phyloP scores from a whole-genome alignment of 768 basidiomycete species.

The Podaxis sp. region DNA sequence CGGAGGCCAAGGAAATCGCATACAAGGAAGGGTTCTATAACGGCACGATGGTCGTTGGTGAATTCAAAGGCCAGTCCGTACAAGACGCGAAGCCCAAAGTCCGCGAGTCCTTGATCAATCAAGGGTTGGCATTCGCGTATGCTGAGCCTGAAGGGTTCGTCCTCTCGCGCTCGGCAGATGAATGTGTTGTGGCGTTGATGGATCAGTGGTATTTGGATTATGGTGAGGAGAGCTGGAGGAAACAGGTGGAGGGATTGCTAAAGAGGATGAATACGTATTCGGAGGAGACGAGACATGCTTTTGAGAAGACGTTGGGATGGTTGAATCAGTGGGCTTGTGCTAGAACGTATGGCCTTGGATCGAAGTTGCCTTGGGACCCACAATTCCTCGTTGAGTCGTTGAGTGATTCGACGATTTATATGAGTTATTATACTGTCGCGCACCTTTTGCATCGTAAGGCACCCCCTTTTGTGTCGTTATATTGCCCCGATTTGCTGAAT shows the following conservation, averaged over 20 bases:
- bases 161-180: constrained; percentile 89
- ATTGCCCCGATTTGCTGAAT: not conserved
- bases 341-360: constrained; percentile 94
- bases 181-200: constrained; percentile 96
- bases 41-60: constrained; percentile 88
- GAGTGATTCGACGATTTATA: constrained; percentile 98
- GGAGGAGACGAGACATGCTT: constrained; percentile 87
- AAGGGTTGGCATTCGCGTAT: constrained; percentile 81
- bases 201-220: constrained; percentile 99
- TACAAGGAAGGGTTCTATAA: constrained; percentile 99
- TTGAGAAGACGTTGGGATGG: constrained; percentile 92
- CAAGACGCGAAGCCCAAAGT: constrained; percentile 93
- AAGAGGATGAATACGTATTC: constrained; percentile 88
- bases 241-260: constrained; percentile 79
- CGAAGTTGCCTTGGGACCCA: constrained; percentile 95
- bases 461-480: not conserved
- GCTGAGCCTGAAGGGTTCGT: constrained; percentile 94
- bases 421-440: constrained; percentile 95
- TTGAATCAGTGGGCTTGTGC: constrained; percentile 99
- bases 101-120: constrained; percentile 76
- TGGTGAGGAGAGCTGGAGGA: constrained; percentile 89
- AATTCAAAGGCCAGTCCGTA: constrained; percentile 86
- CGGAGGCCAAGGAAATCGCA: constrained; percentile 95
- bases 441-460: constrained; percentile 86
- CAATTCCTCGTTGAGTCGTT: constrained; percentile 95